Percentiles rank a stretch among this genome's conserved stretches.
These are phyloP conservation scores for Phytophthora melonis DNA, from an alignment of 352 stramenopile genomes.

Conservation along the genomic window DNA sequence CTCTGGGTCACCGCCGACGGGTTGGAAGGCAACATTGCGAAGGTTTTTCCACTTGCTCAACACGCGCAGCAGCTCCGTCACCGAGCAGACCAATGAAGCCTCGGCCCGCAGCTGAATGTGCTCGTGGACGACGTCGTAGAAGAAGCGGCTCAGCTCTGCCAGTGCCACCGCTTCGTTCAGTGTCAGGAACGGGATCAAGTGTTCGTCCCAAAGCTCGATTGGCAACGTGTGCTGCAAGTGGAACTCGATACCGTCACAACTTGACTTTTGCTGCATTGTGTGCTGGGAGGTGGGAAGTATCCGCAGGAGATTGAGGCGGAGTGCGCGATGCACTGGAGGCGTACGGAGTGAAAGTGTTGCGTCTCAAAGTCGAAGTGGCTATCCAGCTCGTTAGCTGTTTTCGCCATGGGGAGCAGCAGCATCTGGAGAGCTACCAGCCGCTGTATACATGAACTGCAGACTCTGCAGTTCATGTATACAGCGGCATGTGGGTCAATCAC, in stretches of 20 bases:
- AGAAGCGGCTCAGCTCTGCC: constrained; percentile 56
- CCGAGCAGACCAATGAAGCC: constrained; percentile 46
- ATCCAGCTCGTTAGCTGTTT: neutral
- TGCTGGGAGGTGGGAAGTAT: constrained; percentile 9
- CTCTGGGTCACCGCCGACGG: constrained; percentile 33
- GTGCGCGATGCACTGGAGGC: constrained; percentile 9
- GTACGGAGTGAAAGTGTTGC: constrained; percentile 6
- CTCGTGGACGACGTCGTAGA: constrained; percentile 66
- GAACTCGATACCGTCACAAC: constrained; percentile 1
- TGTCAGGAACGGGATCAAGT: constrained; percentile 61
- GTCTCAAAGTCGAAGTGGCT: constrained; percentile 11
- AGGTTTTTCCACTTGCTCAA: constrained; percentile 66
- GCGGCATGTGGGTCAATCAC: constrained; percentile 18
- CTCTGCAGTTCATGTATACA: constrained; percentile 3
- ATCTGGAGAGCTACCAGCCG: constrained; percentile 2
- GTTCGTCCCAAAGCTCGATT: constrained; percentile 65
- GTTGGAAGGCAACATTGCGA: constrained; percentile 65
- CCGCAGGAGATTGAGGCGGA: constrained; percentile 24
- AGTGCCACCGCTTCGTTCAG: constrained; percentile 67
- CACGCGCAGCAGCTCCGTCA: constrained; percentile 48
- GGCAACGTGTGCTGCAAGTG: constrained; percentile 44
- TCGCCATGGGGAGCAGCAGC: constrained; percentile 19
- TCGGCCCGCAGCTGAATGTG: constrained; percentile 50
- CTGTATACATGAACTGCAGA: no score
- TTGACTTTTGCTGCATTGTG: constrained; percentile 21